Conservation (phyloP, 2,329 filamentous ascomycete genomes). For the Pestalotiopsis sp. region DNA sequence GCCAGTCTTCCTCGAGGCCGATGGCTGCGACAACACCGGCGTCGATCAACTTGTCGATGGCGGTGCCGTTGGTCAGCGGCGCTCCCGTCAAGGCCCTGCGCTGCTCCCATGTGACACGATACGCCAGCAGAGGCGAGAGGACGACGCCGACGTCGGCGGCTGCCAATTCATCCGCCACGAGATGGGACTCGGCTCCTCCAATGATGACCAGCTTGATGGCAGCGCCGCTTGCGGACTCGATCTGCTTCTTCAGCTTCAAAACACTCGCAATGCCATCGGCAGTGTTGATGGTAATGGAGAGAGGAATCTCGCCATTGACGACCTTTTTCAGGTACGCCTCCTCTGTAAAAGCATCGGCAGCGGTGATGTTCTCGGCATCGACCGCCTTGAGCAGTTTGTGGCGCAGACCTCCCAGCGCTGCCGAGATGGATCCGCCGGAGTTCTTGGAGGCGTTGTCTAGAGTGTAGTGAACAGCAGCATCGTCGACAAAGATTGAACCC, state of each 20-base stretch:
- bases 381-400: conserved; percentile 57
- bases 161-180: conserved; percentile 62
- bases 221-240: conserved; percentile 44
- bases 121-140: conserved; percentile 61
- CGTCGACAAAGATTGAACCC: conserved; percentile 55
- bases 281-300: conserved; percentile 63
- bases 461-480: conserved; percentile 62
- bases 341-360: conserved; percentile 48
- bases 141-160: conserved; percentile 61
- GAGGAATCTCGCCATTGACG: conserved; percentile 53
- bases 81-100: conserved; percentile 65
- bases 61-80: conserved; percentile 67
- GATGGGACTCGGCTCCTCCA: conserved; percentile 65
- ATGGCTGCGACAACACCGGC: conserved; percentile 63
- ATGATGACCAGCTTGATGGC: conserved; percentile 58
- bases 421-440: conserved; percentile 52
- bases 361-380: conserved; percentile 37
- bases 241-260: conserved; percentile 59
- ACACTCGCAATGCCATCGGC: conserved; percentile 65
- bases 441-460: conserved; percentile 51
- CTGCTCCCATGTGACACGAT: conserved; percentile 61
- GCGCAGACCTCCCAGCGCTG: conserved; percentile 54
- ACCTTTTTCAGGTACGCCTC: conserved; percentile 56
- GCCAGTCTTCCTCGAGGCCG: conserved; percentile 64
- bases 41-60: conserved; percentile 57